Percentiles rank a stretch among this genome's conserved stretches.
These are phyloP conservation scores for Globisporangium cederbergense DNA, from an alignment of 352 stramenopile species.

Conservation along the genomic window DNA sequence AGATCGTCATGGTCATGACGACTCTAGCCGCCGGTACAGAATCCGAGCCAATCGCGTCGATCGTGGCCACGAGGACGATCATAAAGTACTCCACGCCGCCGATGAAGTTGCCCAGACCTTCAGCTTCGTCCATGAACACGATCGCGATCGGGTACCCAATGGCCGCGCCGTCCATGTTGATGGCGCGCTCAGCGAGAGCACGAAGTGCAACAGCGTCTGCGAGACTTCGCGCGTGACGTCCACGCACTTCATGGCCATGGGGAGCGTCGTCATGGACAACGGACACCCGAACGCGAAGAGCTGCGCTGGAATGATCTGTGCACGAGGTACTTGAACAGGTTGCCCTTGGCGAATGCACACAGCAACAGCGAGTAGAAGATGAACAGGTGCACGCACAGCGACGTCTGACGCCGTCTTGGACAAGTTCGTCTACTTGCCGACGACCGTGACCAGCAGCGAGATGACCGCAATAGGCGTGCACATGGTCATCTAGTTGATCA, in stretches of 20 bases:
- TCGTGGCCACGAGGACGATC: constrained; percentile 25
- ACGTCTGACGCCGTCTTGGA: neutral
- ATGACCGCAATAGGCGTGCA: constrained; percentile 37
- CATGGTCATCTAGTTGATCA: constrained; percentile 41
- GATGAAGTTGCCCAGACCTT: constrained; percentile 20
- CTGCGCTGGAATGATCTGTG: constrained; percentile 44
- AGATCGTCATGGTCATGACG: constrained; percentile 29
- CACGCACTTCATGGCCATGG: constrained; percentile 63
- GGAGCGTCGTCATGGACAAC: constrained; percentile 72
- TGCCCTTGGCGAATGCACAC: constrained; percentile 13
- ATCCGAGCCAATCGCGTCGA: constrained; percentile 20
- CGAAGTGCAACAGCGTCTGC: constrained; percentile 47
- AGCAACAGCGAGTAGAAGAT: constrained; percentile 26
- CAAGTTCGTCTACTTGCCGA: constrained; percentile 19
- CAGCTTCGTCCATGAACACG: constrained; percentile 32
- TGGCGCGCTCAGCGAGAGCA: constrained; percentile 55
- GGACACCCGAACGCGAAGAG: constrained; percentile 74
- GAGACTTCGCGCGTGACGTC: constrained; percentile 57
- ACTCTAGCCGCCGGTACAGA: constrained; percentile 21
- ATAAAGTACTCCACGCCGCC: constrained; percentile 17
- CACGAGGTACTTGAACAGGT: constrained; percentile 39
- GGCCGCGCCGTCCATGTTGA: constrained; percentile 30
- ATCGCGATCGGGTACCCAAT: constrained; percentile 30
- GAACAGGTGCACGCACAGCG: constrained; percentile 13
- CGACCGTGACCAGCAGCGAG: constrained; percentile 33